Base-by-base conservation (phyloP, 306 rosid genomes). In the Adenanthera pavonina region DNA sequence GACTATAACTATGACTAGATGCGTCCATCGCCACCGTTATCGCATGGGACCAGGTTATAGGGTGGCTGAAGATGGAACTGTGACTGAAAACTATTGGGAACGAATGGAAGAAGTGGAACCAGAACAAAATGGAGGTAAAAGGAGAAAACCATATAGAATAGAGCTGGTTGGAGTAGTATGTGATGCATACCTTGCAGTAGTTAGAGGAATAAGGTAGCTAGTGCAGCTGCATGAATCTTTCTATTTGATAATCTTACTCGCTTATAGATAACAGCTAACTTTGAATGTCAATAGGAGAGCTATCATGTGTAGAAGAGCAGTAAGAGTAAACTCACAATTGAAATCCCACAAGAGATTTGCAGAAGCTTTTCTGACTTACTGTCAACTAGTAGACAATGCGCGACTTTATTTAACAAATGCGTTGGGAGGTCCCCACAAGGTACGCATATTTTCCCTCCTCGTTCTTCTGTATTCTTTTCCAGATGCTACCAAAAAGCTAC, bases 121-220 rank as follows among this genome's bases (percentile, higher is more conserved):
- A 10, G 97, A 93, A 72, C 80, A 81, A 60, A 85, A 85, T 77
- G 97, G 78, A 48, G 98, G 92, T 46, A 93, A 88, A 78, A 93
- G 51, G 85, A 93, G 99, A 85, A 96, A 89, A 87, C 97, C 99
- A 51, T 96, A 96, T 84, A 87, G 99, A 85, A 90, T 96, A 85
- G 98, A 96, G 87, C 91, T 96, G 20, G 97, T 96, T 81, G 99
- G 99, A 82, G 94, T 93, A 79, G 94, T 96, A 13, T 96, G 99
- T 62, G 99, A 96, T 86, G 99, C 98, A 78, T 93, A 96, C 82
- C 91, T 96, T 61, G 99, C 99, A 59, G 99, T 92, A 60, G 82
- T 91, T 71, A 84, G 99, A 88, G 99, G 97, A 91, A 93, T 91
- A 87, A 93, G 98, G 99, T 96, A 76, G 12, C 30, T 44, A n/a